Evolutionary conservation across 225 moss, liverwort and hornwort species (phyloP).

Genomic region (Physcomitrellopsis africana): DNA sequence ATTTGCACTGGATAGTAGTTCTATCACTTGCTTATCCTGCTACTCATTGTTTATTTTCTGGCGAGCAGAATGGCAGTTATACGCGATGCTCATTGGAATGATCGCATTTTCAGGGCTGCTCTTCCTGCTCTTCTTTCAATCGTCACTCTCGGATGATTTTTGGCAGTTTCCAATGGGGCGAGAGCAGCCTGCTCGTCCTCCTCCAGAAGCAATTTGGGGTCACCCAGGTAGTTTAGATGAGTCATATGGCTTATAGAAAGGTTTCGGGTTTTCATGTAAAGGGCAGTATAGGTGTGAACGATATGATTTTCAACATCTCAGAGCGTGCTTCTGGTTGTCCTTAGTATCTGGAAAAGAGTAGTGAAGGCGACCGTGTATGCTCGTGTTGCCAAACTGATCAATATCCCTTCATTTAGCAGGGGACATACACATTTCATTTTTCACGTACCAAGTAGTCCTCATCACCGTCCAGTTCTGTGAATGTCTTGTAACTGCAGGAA

Average conservation of each 20-base stretch:
- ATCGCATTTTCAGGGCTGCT: slow-evolving; percentile 46
- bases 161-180: slow-evolving; percentile 54
- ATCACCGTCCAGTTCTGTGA: neutral
- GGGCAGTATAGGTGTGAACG: neutral
- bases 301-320: neutral
- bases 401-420: slow-evolving; percentile 21
- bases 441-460: neutral
- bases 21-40: neutral
- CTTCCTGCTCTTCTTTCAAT: slow-evolving; percentile 54
- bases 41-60: slow-evolving; percentile 14
- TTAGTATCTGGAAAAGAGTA: neutral
- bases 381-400: neutral
- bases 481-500: neutral
- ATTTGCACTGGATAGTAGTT: neutral
- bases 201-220: slow-evolving; percentile 53
- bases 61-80: slow-evolving; percentile 62
- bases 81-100: slow-evolving; percentile 51
- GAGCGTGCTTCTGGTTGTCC: neutral
- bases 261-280: slow-evolving; percentile 13
- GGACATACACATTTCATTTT: slow-evolving; percentile 15
- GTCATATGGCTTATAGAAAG: slow-evolving; percentile 44
- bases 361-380: slow-evolving; percentile 12
- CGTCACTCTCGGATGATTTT: slow-evolving; percentile 58
- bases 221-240: slow-evolving; percentile 45
- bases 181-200: slow-evolving; percentile 37